Evolutionary conservation across 331 rosid genomes (phyloP).

Genomic region (Phaseolus coccineus): DNA sequence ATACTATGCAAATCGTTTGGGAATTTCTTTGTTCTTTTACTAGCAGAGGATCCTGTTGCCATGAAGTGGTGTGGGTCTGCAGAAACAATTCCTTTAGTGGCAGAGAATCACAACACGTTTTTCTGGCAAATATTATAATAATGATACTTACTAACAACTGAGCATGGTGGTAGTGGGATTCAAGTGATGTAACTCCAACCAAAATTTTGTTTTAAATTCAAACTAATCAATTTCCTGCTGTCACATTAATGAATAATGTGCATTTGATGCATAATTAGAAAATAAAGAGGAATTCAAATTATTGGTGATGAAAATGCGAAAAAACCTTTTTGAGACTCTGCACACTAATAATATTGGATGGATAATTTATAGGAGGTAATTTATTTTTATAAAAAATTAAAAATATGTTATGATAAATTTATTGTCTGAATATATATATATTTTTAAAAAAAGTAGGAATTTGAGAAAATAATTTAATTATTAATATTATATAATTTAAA

Average conservation of each 20-base stretch:
- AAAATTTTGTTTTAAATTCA: neutral
- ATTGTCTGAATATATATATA: no score
- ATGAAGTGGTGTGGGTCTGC: constrained; percentile 20
- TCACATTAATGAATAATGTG: neutral
- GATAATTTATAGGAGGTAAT: no score
- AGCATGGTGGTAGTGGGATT: neutral
- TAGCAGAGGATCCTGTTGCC: neutral
- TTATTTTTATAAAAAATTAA: no score
- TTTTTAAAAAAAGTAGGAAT: no score
- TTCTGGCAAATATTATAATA: neutral
- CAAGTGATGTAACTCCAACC: neutral
- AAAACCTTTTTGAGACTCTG: neutral
- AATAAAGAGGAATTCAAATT: neutral
- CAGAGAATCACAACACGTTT: neutral
- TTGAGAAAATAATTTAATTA: no score
- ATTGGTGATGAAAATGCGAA: neutral
- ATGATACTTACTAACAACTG: neutral
- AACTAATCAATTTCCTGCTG: neutral
- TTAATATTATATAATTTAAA: no score
- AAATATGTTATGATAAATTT: no score
- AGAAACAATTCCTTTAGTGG: neutral
- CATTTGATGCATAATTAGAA: neutral
- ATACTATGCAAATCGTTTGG: neutral
- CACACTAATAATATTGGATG: no score
- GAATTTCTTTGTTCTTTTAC: constrained; percentile 16